Base-by-base conservation (phyloP, 208 protist genomes). In the Leishmania tropica region DNA sequence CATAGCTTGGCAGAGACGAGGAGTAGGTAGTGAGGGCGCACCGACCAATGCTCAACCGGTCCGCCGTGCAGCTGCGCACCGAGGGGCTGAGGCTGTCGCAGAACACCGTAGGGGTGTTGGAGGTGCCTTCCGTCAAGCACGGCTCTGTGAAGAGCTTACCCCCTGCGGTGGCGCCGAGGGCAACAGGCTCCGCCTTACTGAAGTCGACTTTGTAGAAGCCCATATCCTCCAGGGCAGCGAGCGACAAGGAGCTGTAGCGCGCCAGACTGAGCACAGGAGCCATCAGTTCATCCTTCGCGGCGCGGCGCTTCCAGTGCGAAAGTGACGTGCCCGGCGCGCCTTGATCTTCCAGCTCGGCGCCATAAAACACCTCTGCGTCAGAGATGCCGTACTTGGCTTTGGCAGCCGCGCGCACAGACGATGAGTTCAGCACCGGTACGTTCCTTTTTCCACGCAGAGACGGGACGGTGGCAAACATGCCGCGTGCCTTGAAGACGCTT, bases 261-360 rank as follows among this genome's bases (percentile, higher is more conserved):
- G n/a, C 87, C 47, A 75, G 72, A 75, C 51, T 48, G 53, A 37
- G 21, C 10, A 87, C 78, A 1, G 83, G 87, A 15, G 90, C 78
- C 95, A 98, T 98, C 21, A 96, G 77, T 72, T 98, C 97, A 64
- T 98, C 92, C 62, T 87, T 91, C 17, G 92, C 81, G 65, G 88
- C 89, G 73, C 92, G 86, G 35, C 89, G 86, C 86, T 97, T 93
- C 96, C 97, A 98, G 89, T 98, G 96, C 28, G 95, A 98, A 71
- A 67, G 56, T 0, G 70, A 3, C 0, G 54, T 79, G 8, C 54
- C 75, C 28, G 35, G 2, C 4, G 13, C 37, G 11, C 75, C 75
- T 48, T 53, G 7, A 71, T 97, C 88, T 80, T 98, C 95, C 42
- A 98, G 72, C 88, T 96, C 93, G 62, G 92, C 86, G 7, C 90